A percentile compares a stretch with the other conserved stretches of the same genome.
These are phyloP conservation scores for Aspergillus costaricaensis DNA, from an alignment of 2,329 filamentous ascomycete species.

Conservation along the genomic window DNA sequence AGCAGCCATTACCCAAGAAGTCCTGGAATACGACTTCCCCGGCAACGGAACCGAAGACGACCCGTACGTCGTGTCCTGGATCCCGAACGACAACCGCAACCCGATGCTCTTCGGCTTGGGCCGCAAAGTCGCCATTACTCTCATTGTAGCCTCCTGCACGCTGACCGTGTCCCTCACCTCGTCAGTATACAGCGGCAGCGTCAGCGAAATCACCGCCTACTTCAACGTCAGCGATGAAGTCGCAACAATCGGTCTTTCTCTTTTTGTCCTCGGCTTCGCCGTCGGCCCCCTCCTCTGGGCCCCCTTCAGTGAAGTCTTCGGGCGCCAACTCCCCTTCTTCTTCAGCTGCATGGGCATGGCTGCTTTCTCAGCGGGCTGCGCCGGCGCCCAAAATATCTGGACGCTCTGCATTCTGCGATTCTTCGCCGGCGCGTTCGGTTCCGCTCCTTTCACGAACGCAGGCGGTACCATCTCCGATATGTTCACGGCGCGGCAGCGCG, in stretches of 20 bases:
- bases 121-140: constrained; percentile 1
- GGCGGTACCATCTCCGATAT: constrained; percentile 8
- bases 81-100: constrained; percentile 3
- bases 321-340: constrained; percentile 5
- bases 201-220: not conserved
- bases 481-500: constrained; percentile 3
- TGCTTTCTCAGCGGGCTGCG: constrained; percentile 2
- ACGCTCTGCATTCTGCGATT: constrained; percentile 5
- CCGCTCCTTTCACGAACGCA: constrained; percentile 3
- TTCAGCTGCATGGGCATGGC: constrained; percentile 7
- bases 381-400: constrained; percentile 6
- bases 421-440: not conserved
- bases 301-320: constrained; percentile 2
- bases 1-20: constrained; percentile 3
- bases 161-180: constrained; percentile 5
- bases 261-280: constrained; percentile 7
- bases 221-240: not conserved
- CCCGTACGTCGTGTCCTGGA: constrained; percentile 7
- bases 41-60: constrained; percentile 1
- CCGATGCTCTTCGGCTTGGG: constrained; percentile 4
- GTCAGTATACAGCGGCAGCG: constrained; percentile 3
- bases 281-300: constrained; percentile 7
- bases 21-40: constrained; percentile 4
- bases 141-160: constrained; percentile 6
- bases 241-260: constrained; percentile 1